Conservation (phyloP, 805 yeast genomes). For the Kodamaea kakaduensis region DNA sequence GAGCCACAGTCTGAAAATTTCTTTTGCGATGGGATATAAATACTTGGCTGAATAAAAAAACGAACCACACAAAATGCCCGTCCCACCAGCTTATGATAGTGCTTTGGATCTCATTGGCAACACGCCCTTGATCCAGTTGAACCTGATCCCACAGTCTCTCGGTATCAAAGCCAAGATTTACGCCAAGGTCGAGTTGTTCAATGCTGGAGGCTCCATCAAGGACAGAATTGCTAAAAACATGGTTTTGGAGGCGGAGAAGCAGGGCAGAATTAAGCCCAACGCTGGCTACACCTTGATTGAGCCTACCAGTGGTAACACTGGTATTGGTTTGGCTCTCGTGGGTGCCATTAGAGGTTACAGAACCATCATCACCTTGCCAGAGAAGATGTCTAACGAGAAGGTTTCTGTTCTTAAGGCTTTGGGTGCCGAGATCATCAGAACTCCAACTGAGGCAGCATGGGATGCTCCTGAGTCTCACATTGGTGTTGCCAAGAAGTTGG, state of each 20-base stretch:
- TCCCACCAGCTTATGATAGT: conserved; percentile 44
- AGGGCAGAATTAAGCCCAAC: conserved; percentile 70
- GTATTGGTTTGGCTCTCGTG: conserved; percentile 81
- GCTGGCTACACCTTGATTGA: conserved; percentile 73
- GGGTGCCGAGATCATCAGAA: conserved; percentile 87
- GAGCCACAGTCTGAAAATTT: too few species aligned
- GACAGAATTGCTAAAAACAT: conserved; percentile 84
- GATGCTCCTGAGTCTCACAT: conserved; percentile 89
- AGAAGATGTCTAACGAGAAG: conserved; percentile 88
- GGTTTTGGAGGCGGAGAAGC: conserved; percentile 80
- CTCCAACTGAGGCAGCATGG: conserved; percentile 92
- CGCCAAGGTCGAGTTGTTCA: conserved; percentile 78
- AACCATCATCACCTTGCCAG: conserved; percentile 84
- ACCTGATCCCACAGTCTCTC: conserved; percentile 69
- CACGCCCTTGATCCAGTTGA: conserved; percentile 74
- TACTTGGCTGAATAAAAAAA: conserved; percentile 1
- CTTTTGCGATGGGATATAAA: conserved; percentile 5
- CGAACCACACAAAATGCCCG: conserved; percentile 5
- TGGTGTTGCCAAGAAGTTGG: conserved; percentile 79
- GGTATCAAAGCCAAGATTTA: conserved; percentile 70
- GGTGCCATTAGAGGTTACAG: conserved; percentile 87
- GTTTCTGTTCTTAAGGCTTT: conserved; percentile 83
- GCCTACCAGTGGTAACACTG: conserved; percentile 90
- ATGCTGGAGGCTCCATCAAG: conserved; percentile 87
- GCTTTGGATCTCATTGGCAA: conserved; percentile 78